Evolutionary conservation across 257 asterid genomes (phyloP), one percentile per base, ranked within the genome.

Genomic region (Henckelia pumila): DNA sequence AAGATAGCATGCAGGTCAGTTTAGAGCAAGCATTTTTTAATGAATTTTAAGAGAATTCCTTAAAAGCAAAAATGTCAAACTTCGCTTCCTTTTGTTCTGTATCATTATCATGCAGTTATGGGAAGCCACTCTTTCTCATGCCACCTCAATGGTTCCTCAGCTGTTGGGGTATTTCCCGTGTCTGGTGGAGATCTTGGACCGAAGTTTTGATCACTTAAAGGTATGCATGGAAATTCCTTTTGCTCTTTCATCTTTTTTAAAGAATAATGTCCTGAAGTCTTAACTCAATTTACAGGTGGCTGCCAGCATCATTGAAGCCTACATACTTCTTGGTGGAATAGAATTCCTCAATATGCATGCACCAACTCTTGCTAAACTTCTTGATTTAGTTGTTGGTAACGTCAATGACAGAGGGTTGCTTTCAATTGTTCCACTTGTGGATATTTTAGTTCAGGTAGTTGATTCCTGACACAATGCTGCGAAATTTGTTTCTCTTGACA

Each of bases 121-220:
- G 99, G 99, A 94, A 80, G 90, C 89, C 76, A 89, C 95, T 44
- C 85, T 94, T 72, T 77, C 95, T 68, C 85, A 88, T 85, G 99
- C 99, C 13, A 83, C 95, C 71, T 80, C 96, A 68, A 82, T 91
- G 86, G 79, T 78, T 63, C 91, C 97, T 72, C 95, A 81, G 71
- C 86, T 94, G 67, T 77, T 91, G 81, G 85, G 85, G 57, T 86
- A 74, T 80, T 94, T 94, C 76, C 95, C 96, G 29, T 87, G 90
- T 83, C 85, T 94, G n/a, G 76, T 88, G 80, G 96, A 84, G 74
- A 87, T 94, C 70, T 70, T 94, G 78, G 96, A 91, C 66, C 82
- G 89, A 83, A 88, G 93, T 79, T 88, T 94, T 65, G 95, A 91
- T 49, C 91, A 94, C 79, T 82, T 94, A 73, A 79, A 91, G 95